Evolutionary conservation across 495 filamentous ascomycete genomes (phyloP).

Genomic region (Aspergillus haitiensis): DNA sequence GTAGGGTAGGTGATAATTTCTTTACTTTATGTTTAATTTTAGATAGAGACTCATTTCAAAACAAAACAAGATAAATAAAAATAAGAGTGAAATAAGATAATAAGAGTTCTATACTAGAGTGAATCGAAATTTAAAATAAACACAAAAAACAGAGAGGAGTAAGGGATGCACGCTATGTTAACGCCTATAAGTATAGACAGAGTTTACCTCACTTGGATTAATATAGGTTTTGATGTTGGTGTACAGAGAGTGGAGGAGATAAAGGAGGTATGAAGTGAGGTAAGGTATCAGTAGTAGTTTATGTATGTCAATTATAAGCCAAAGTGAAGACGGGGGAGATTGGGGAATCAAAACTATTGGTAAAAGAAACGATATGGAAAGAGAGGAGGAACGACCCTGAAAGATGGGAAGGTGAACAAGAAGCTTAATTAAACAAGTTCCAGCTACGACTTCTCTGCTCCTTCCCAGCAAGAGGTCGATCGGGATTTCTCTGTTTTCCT

Average conservation of each 20-base stretch:
- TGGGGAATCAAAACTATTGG: too few relatives aligned
- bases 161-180: slow-evolving; percentile 4
- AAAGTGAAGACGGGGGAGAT: too few relatives aligned
- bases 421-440: slow-evolving; percentile 40
- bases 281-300: too few relatives aligned
- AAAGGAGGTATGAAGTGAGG: background rate
- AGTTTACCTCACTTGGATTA: background rate
- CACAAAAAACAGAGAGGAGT: background rate
- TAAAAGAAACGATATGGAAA: slow-evolving; percentile 6
- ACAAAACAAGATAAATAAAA: slow-evolving; percentile 27
- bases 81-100: background rate
- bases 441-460: slow-evolving; percentile 37
- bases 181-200: slow-evolving; percentile 17
- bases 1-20: background rate
- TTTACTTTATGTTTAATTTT: background rate
- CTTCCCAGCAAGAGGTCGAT: slow-evolving; percentile 33
- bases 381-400: background rate
- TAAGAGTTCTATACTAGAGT: background rate
- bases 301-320: too few relatives aligned
- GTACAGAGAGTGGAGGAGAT: slow-evolving; percentile 16
- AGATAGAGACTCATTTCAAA: too few relatives aligned
- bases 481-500: slow-evolving; percentile 27
- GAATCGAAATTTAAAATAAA: too few relatives aligned
- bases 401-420: slow-evolving; percentile 15
- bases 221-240: slow-evolving; percentile 7